These are phyloP conservation scores for Carex scoparia DNA, from an alignment of 176 grass and related monocot genomes.

Conservation along the genomic window DNA sequence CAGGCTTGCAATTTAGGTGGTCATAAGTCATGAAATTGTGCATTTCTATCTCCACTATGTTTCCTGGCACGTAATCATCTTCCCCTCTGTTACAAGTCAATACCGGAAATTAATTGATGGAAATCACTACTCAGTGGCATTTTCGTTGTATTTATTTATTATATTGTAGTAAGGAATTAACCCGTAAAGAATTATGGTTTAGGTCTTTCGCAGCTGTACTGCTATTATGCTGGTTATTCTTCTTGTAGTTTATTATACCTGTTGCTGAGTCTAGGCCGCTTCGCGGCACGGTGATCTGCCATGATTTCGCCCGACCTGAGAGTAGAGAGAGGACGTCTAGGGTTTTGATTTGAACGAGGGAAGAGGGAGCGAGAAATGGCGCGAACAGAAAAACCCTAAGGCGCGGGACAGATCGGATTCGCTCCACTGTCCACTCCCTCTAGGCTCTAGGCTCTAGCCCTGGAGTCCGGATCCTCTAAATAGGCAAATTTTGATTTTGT, in stretches of 20 bases:
- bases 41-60: constrained; percentile 89
- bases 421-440: no score
- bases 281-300: constrained; percentile 43
- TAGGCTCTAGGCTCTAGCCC: no score
- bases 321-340: constrained; percentile 9
- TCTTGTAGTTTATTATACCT: not conserved
- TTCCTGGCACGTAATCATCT: constrained; percentile 84
- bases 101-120: not conserved
- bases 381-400: constrained; percentile 29
- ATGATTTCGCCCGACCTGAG: constrained; percentile 12
- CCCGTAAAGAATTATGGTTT: not conserved
- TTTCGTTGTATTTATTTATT: not conserved
- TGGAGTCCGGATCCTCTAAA: no score
- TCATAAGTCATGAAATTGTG: constrained; percentile 94
- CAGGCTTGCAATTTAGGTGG: constrained; percentile 61
- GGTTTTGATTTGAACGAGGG: constrained; percentile 23
- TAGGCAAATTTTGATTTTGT: no score
- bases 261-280: constrained; percentile 42
- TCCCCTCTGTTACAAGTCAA: constrained; percentile 42
- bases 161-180: not conserved
- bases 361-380: constrained; percentile 20
- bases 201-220: not conserved
- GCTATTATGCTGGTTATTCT: not conserved
- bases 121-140: not conserved
- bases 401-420: not conserved